A percentile compares a stretch with the other conserved stretches of the same genome.
phyloP scores from a whole-genome alignment of 148 eudicot genomes.

The Fagopyrum tataricum region DNA sequence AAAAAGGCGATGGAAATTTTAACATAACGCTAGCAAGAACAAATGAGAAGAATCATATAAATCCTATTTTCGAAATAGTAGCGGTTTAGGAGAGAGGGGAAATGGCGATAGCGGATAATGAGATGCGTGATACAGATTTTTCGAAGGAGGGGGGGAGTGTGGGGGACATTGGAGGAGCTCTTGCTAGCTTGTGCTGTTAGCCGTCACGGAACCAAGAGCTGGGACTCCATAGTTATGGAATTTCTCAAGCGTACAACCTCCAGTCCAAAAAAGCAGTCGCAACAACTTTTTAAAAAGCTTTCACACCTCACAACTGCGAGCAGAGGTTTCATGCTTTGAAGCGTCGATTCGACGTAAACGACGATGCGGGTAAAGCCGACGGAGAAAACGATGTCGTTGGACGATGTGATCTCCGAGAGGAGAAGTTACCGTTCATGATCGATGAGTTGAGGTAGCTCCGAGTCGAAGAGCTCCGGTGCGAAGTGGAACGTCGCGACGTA shows the following conservation, averaged over 20 bases:
- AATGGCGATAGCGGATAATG: conserved; percentile 6
- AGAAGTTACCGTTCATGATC: conserved; percentile 29
- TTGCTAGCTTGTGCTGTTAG: conserved; percentile 55
- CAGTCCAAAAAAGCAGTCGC: not conserved
- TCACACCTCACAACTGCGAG: conserved; percentile 35
- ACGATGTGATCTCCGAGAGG: not conserved
- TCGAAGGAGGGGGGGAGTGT: conserved; percentile 14
- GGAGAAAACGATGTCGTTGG: conserved; percentile 15
- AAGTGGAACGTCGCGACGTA: conserved; percentile 47
- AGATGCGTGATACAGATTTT: not conserved
- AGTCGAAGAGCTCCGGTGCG: conserved; percentile 47
- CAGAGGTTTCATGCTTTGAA: conserved; percentile 41
- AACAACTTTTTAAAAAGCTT: conserved; percentile 16
- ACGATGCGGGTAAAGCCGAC: not conserved
- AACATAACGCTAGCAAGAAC: too few relatives aligned
- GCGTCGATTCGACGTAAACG: conserved; percentile 29
- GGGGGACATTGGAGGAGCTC: conserved; percentile 72
- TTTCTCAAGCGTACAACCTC: conserved; percentile 28
- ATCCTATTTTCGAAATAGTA: not conserved
- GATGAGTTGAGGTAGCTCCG: conserved; percentile 48
- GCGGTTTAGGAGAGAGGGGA: not conserved
- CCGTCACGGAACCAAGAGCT: conserved; percentile 46
- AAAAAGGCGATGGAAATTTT: not conserved
- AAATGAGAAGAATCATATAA: not conserved
- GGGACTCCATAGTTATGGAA: conserved; percentile 53